phyloP scores from a whole-genome alignment of 2,329 filamentous ascomycete species.

The Phialophora macrospora region DNA sequence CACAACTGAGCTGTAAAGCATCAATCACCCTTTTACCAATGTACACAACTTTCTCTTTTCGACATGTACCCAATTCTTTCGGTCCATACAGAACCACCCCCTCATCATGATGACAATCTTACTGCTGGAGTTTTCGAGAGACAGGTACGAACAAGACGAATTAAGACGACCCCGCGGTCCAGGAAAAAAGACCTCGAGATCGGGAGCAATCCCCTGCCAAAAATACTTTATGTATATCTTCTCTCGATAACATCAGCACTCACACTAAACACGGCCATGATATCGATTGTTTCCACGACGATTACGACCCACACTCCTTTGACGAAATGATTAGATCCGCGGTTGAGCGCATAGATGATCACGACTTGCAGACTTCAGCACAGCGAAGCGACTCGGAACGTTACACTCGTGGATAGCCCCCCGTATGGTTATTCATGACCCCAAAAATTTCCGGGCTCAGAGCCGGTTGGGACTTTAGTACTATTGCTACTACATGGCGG shows the following conservation, averaged over 20 bases:
- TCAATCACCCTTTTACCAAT: constrained; percentile 19
- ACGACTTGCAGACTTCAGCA: constrained; percentile 22
- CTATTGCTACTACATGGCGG: constrained; percentile 15
- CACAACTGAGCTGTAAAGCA: constrained; percentile 29
- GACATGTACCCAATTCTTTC: constrained; percentile 10
- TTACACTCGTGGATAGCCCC: background rate
- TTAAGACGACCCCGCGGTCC: constrained; percentile 10
- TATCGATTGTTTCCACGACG: constrained; percentile 8
- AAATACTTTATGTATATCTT: constrained; percentile 5
- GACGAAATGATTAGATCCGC: background rate
- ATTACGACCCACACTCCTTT: constrained; percentile 10
- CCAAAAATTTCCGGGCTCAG: background rate
- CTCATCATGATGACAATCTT: background rate
- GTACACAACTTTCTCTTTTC: constrained; percentile 22
- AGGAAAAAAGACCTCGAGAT: background rate
- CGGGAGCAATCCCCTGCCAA: constrained; percentile 20
- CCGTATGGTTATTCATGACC: background rate
- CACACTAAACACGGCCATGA: background rate
- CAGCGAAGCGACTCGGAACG: background rate
- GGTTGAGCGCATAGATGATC: constrained; percentile 9
- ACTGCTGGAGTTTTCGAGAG: constrained; percentile 17
- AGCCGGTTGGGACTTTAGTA: background rate
- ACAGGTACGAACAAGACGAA: background rate
- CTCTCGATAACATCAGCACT: constrained; percentile 7
- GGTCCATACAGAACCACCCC: constrained; percentile 16